phyloP scores from a whole-genome alignment of 345 rosid species.

The Iberis pinnata region DNA sequence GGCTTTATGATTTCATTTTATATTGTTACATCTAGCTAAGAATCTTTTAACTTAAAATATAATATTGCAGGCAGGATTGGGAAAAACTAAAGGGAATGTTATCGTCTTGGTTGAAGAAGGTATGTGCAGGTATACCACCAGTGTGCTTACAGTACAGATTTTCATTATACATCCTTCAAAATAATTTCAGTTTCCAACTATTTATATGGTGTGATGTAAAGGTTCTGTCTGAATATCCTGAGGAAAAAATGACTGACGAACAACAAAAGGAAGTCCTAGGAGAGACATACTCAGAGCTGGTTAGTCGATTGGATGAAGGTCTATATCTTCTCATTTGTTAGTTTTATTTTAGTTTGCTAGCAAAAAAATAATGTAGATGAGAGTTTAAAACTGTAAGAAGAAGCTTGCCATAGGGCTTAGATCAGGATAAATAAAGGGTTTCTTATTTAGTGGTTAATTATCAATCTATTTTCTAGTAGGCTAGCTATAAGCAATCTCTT shows the following conservation, averaged over 20 bases:
- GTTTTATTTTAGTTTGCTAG: constrained; percentile 2
- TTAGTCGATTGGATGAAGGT: constrained; percentile 74
- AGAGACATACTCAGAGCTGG: constrained; percentile 54
- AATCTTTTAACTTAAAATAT: constrained; percentile 1
- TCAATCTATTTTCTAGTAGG: not conserved
- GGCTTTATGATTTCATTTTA: not conserved
- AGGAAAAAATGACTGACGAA: constrained; percentile 54
- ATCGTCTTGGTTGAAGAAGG: constrained; percentile 92
- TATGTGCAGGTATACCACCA: constrained; percentile 68
- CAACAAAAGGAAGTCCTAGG: constrained; percentile 61
- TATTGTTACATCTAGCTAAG: not conserved
- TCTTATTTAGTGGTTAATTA: not conserved
- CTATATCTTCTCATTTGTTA: constrained; percentile 20
- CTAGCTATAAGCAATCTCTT: too few relatives aligned
- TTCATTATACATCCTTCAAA: not conserved
- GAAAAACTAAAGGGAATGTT: constrained; percentile 63
- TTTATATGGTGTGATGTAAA: constrained; percentile 31
- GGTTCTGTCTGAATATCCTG: constrained; percentile 85
- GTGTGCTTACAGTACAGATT: constrained; percentile 13
- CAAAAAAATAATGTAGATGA: not conserved
- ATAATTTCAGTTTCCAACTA: constrained; percentile 11
- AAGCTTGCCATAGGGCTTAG: not conserved
- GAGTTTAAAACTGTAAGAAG: constrained; percentile 10
- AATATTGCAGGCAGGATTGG: constrained; percentile 71
- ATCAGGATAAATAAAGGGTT: too few relatives aligned